These are phyloP conservation scores for Plasmodium gonderi DNA, from an alignment of 169 alveolate species.

Conservation along the genomic window DNA sequence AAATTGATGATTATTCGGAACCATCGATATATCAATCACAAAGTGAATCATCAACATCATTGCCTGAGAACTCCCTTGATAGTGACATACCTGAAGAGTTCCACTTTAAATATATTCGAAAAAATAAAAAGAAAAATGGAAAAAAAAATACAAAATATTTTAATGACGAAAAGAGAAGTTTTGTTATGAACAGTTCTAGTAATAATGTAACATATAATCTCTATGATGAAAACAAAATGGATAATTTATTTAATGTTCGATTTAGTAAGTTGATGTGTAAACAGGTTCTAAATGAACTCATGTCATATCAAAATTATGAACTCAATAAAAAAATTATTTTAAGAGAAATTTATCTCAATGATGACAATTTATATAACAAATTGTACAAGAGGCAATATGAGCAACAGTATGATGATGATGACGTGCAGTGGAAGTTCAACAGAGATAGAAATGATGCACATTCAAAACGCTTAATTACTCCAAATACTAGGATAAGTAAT, in stretches of 20 bases:
- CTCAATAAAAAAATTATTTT: constrained; percentile 32
- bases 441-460: neutral
- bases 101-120: constrained; percentile 31
- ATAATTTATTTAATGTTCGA: constrained; percentile 21
- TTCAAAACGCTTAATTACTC: no score
- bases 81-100: constrained; percentile 52
- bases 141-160: neutral
- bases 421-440: neutral
- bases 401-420: neutral
- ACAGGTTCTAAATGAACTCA: neutral
- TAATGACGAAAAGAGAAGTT: neutral
- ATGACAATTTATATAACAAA: constrained; percentile 30
- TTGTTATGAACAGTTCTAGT: neutral
- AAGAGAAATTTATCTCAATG: constrained; percentile 42
- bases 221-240: constrained; percentile 28
- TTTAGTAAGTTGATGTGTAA: neutral
- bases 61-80: neutral
- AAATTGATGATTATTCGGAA: neutral
- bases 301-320: constrained; percentile 26
- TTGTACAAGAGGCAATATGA: neutral
- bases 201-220: neutral
- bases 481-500: neutral
- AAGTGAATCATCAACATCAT: neutral
- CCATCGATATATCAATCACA: neutral
- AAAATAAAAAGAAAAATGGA: neutral